These are phyloP conservation scores for Dichotomopilus funicola DNA, from an alignment of 2,329 filamentous ascomycete genomes.

Conservation along the genomic window DNA sequence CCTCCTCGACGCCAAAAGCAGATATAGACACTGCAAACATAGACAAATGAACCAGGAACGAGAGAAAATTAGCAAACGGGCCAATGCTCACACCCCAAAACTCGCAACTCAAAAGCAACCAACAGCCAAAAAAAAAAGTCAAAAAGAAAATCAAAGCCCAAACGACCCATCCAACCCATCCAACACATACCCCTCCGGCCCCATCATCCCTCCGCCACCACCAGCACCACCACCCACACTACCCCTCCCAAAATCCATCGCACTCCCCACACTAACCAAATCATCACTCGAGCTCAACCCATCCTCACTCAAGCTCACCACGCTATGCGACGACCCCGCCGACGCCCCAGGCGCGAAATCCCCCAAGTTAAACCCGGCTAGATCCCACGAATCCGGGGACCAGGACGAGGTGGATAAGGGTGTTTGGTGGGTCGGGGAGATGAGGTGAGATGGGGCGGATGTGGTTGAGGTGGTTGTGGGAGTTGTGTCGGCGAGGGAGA, in stretches of 20 bases:
- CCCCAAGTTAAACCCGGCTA: conserved; percentile 44
- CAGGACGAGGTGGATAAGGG: conserved; percentile 28
- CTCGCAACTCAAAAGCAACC: neutral
- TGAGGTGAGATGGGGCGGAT: conserved; percentile 32
- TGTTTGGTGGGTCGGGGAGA: conserved; percentile 23
- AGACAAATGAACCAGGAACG: too few relatives aligned
- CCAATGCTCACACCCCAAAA: neutral
- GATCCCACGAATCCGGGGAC: conserved; percentile 53
- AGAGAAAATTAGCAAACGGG: too few relatives aligned
- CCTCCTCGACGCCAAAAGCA: too few relatives aligned
- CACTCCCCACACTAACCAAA: conserved; percentile 40
- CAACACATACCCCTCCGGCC: conserved; percentile 25
- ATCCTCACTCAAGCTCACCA: conserved; percentile 51
- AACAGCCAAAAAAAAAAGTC: too few relatives aligned
- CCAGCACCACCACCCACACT: conserved; percentile 25
- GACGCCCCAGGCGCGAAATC: conserved; percentile 37
- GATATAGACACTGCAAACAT: too few relatives aligned
- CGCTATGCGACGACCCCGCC: conserved; percentile 41
- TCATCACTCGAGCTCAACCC: conserved; percentile 52
- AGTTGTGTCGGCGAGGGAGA: conserved; percentile 33
- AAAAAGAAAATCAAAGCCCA: neutral
- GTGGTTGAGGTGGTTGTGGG: conserved; percentile 33
- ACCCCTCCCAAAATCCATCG: conserved; percentile 34
- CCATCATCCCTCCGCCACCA: conserved; percentile 18
- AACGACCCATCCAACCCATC: conserved; percentile 34